Conservation (phyloP, 495 filamentous ascomycete genomes). For the Penicillium taxi region DNA sequence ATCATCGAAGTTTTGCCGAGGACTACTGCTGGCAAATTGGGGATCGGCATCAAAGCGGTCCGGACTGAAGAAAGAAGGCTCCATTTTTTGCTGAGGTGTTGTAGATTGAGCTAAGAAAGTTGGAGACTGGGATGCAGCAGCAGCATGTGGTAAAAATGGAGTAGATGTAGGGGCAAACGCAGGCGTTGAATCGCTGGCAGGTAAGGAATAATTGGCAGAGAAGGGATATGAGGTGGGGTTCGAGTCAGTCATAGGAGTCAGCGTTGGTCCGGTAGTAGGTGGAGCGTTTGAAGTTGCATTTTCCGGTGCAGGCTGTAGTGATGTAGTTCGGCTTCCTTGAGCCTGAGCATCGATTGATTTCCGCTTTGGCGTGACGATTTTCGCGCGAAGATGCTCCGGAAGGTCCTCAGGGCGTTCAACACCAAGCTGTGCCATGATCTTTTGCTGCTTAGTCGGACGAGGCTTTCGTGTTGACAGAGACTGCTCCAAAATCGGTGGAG, state of each 20-base stretch:
- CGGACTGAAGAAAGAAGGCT: conserved; percentile 36
- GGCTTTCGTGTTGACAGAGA: conserved; percentile 96
- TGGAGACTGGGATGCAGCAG: conserved; percentile 26
- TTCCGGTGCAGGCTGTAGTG: conserved; percentile 24
- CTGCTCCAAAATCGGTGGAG: conserved; percentile 70
- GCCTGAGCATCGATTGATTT: conserved; percentile 32
- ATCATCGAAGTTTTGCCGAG: conserved; percentile 38
- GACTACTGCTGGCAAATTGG: conserved; percentile 32
- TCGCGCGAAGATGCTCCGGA: conserved; percentile 68
- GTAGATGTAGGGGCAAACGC: conserved; percentile 34
- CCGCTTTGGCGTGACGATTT: conserved; percentile 54
- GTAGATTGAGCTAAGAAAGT: conserved; percentile 37
- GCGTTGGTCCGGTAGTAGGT: conserved; percentile 24
- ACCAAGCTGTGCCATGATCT: conserved; percentile 80
- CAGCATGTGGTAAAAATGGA: conserved; percentile 35
- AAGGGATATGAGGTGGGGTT: conserved; percentile 31
- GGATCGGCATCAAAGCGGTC: conserved; percentile 30
- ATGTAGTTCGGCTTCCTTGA: conserved; percentile 11
- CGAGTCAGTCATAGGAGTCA: conserved; percentile 30
- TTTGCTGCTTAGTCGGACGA: conserved; percentile 93
- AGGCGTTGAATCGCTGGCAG: conserved; percentile 31
- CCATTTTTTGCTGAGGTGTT: conserved; percentile 28
- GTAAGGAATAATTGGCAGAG: conserved; percentile 35
- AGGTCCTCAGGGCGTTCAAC: conserved; percentile 84
- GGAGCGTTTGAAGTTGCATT: conserved; percentile 19